Conservation (phyloP, 148 eudicot species). For the Euryodendron excelsum region DNA sequence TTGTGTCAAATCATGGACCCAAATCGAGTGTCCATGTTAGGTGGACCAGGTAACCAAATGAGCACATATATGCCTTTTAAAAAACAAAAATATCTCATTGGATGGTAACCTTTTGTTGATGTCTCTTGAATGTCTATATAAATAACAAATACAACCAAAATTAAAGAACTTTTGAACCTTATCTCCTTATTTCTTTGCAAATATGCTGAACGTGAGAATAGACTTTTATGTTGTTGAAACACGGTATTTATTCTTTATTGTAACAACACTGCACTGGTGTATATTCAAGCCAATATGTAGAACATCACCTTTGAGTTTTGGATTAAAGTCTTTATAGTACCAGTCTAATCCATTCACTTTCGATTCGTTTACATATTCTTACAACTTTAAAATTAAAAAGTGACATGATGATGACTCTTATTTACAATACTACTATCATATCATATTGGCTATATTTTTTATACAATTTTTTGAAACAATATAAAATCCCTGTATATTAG, state of each 20-base stretch:
- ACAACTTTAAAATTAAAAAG: neutral
- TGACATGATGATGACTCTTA: neutral
- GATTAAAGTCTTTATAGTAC: neutral
- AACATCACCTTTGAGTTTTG: neutral
- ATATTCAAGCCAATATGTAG: too few species aligned
- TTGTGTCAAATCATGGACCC: neutral
- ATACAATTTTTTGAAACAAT: neutral
- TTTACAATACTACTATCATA: too few species aligned
- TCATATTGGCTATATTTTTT: neutral
- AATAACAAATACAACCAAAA: neutral
- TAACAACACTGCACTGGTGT: neutral
- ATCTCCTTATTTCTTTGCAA: neutral
- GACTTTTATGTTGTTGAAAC: neutral
- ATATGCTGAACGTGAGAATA: neutral
- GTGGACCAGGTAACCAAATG: neutral
- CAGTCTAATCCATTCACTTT: neutral
- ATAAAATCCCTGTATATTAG: too few species aligned
- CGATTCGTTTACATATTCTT: neutral
- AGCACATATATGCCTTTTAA: neutral
- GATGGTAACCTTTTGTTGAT: neutral
- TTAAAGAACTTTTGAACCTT: too few species aligned
- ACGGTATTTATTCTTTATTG: neutral
- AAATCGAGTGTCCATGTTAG: neutral
- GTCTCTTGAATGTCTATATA: too few species aligned
- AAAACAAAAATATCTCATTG: neutral